A percentile compares a stretch with the other conserved stretches of the same genome.
phyloP scores from a whole-genome alignment of 495 filamentous ascomycete species.

The Neurospora sp. region DNA sequence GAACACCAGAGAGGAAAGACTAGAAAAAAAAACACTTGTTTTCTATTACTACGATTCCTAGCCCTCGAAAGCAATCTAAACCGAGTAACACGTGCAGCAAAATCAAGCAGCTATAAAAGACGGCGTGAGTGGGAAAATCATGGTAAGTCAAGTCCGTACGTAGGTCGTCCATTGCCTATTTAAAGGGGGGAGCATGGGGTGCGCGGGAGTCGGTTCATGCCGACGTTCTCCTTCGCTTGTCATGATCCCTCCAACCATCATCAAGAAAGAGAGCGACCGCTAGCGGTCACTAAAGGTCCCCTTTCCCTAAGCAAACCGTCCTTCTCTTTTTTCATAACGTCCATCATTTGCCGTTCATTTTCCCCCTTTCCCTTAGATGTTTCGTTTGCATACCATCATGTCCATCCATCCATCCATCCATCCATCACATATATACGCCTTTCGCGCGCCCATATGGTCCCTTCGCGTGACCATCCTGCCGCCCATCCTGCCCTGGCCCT shows the following conservation, averaged over 20 bases:
- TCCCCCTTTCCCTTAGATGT: not conserved
- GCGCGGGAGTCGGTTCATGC: not conserved
- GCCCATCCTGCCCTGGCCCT: too few species aligned
- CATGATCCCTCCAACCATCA: not conserved
- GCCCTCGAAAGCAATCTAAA: not conserved
- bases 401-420: not conserved
- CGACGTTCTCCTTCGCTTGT: not conserved
- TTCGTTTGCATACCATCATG: not conserved
- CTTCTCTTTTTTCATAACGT: not conserved
- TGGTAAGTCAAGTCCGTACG: not conserved
- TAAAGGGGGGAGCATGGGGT: not conserved
- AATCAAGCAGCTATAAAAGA: not conserved
- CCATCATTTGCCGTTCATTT: not conserved
- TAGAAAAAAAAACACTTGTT: not conserved
- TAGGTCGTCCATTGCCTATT: not conserved
- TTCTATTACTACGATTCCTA: not conserved
- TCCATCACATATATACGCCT: not conserved
- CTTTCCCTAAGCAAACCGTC: not conserved
- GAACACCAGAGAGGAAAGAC: not conserved
- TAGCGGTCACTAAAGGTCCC: not conserved
- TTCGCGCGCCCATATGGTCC: not conserved
- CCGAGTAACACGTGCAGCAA: not conserved
- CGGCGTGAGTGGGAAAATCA: not conserved
- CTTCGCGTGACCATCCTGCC: not conserved
- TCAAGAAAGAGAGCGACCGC: not conserved